phyloP scores from a whole-genome alignment of 2,329 filamentous ascomycete species.

The Scopulariopsis brevicaulis region DNA sequence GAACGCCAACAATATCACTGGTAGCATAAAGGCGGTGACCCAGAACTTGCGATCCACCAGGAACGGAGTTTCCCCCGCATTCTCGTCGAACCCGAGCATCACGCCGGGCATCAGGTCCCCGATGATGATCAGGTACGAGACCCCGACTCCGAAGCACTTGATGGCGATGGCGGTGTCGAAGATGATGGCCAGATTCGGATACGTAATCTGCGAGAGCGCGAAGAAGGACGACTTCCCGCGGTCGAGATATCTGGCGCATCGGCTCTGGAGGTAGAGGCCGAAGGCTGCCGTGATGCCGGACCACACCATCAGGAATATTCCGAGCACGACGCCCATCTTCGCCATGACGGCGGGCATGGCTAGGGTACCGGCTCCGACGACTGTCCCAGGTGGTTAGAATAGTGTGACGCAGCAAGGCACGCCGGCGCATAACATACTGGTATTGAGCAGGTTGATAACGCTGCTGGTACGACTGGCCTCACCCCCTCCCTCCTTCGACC shows the following conservation, averaged over 20 bases:
- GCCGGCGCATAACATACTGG: constrained; percentile 47
- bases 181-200: constrained; percentile 87
- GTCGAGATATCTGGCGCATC: constrained; percentile 88
- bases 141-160: constrained; percentile 95
- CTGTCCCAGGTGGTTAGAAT: constrained; percentile 30
- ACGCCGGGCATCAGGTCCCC: constrained; percentile 97
- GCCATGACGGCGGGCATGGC: constrained; percentile 94
- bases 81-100: constrained; percentile 64
- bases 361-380: constrained; percentile 86
- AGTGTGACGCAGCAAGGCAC: background rate
- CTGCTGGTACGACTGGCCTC: constrained; percentile 84
- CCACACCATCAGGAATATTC: constrained; percentile 79
- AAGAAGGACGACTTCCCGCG: constrained; percentile 86
- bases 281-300: constrained; percentile 82
- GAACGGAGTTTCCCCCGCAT: constrained; percentile 52
- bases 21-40: constrained; percentile 95
- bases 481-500: constrained; percentile 50
- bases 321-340: constrained; percentile 86
- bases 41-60: constrained; percentile 88
- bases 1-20: constrained; percentile 91
- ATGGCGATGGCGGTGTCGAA: constrained; percentile 95
- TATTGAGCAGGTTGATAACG: constrained; percentile 92
- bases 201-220: constrained; percentile 91
- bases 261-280: constrained; percentile 86
- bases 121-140: constrained; percentile 98